Percentiles rank a stretch among this genome's conserved stretches.
Evolutionary conservation across 805 yeast genomes (phyloP).

Genomic region (Metschnikowia borealis): DNA sequence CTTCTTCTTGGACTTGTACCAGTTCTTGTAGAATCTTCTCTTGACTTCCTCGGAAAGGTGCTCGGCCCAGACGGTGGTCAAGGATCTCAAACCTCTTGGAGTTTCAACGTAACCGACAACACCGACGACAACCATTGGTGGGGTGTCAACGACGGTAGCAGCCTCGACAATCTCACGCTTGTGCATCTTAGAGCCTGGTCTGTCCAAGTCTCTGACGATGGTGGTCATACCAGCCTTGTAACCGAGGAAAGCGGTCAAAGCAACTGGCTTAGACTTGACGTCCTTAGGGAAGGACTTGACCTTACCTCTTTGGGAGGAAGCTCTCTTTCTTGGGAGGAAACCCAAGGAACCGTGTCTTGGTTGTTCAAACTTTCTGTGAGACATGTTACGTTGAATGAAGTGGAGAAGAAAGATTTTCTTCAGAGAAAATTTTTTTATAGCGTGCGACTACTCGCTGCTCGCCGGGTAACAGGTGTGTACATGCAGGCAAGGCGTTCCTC

Average conservation of each 20-base stretch:
- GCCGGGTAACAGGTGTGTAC: slow-evolving; percentile 6
- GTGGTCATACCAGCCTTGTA: slow-evolving; percentile 99
- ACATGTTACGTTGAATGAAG: slow-evolving; percentile 52
- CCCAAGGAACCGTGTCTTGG: slow-evolving; percentile 99
- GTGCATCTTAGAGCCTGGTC: slow-evolving; percentile 99
- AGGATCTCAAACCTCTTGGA: slow-evolving; percentile 99
- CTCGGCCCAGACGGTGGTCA: slow-evolving; percentile 99
- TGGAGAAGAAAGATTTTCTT: slow-evolving; percentile 15
- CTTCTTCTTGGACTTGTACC: slow-evolving; percentile 99
- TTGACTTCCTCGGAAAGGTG: slow-evolving; percentile 98
- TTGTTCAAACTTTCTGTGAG: slow-evolving; percentile 99
- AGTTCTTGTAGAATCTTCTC: slow-evolving; percentile 99
- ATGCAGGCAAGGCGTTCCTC: background rate
- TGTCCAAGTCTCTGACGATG: slow-evolving; percentile 99
- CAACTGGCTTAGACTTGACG: slow-evolving; percentile 95
- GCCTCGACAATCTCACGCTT: slow-evolving; percentile 99
- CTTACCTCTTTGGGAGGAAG: slow-evolving; percentile 97
- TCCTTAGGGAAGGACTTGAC: slow-evolving; percentile 99
- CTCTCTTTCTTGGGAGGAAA: slow-evolving; percentile 99
- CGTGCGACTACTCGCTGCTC: slow-evolving; percentile 1
- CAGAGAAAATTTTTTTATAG: slow-evolving; percentile 6
- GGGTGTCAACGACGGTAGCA: slow-evolving; percentile 98
- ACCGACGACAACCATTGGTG: slow-evolving; percentile 98
- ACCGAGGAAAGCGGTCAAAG: slow-evolving; percentile 99
- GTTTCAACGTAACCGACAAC: slow-evolving; percentile 99